Base-by-base conservation (phyloP, 768 basidiomycete species). In the Chalciporus sphaerocephalus region DNA sequence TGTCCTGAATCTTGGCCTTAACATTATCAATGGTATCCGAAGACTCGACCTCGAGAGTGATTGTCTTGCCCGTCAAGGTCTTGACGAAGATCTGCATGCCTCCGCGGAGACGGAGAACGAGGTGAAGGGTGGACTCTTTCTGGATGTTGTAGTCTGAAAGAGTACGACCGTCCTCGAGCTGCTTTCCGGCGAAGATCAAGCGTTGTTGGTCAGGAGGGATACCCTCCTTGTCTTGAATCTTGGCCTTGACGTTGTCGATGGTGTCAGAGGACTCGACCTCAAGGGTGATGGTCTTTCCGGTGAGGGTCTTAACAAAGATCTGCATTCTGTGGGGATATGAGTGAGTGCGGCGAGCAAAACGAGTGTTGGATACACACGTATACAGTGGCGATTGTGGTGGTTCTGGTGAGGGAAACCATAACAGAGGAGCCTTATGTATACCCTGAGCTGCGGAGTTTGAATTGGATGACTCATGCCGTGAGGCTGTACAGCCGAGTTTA, bases 221-320 rank as follows among this genome's bases (percentile, higher is more conserved):
- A 0, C 87, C 91, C 59, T 92, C 91, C 73, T 93, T 94, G 64
- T 93, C 91, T 65, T 93, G 91, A 38, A 95, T 93, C 79, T 92
- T 93, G 33, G 85, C 78, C 69, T 90, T 91, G 33, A 91, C 87
- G 51, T 89, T 90, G 63, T 90, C 87, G 55, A 90, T 90, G 32
- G 87, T 89, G 60, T 90, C 89, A 0, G 85, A 87, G 0, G 87
- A 90, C 66, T 91, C 87, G 7, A 91, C 87, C 67, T 90, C 88
- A 4, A 92, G 71, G n/a, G 90, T 92, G 67, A 91, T 91, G 0
- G 92, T 93, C 75, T 93, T 94, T 22, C 89, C 89, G 4, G 91
- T 92, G 38, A 87, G 50, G 0, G 85, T 87, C 74, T 92, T 92
- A 37, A 92, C 85, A 50, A 89, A 90, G 59, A 91, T 88, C 68